These are phyloP conservation scores for Erysiphe pulchra DNA, from an alignment of 2,329 filamentous ascomycete genomes.

Conservation along the genomic window DNA sequence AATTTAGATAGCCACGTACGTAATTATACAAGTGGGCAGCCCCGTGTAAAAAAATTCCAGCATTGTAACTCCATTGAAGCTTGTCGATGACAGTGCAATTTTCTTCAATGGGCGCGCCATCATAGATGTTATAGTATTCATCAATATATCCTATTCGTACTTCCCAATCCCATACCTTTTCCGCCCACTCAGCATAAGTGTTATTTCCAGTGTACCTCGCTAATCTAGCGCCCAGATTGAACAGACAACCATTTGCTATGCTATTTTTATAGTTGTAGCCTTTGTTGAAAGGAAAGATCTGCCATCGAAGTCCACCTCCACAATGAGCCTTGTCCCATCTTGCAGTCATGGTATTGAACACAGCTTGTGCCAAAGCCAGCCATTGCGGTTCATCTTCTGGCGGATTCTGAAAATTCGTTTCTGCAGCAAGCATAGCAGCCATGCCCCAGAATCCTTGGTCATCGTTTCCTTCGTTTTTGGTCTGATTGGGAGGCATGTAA, in stretches of 20 bases:
- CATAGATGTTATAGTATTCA: constrained; percentile 30
- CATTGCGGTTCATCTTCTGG: constrained; percentile 30
- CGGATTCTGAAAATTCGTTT: constrained; percentile 35
- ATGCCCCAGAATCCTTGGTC: constrained; percentile 54
- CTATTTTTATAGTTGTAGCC: constrained; percentile 59
- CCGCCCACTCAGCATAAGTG: constrained; percentile 56
- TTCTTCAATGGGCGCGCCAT: constrained; percentile 27
- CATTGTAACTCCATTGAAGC: constrained; percentile 44
- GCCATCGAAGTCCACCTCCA: constrained; percentile 55
- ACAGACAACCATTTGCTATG: constrained; percentile 34
- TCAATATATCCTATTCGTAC: constrained; percentile 29
- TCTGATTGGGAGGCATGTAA: constrained; percentile 54
- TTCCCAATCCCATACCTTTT: constrained; percentile 47
- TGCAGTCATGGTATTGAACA: constrained; percentile 51
- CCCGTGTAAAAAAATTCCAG: constrained; percentile 40
- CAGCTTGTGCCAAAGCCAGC: constrained; percentile 47
- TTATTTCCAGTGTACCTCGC: constrained; percentile 54
- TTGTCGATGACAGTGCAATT: constrained; percentile 31
- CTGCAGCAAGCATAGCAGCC: constrained; percentile 41
- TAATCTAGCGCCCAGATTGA: constrained; percentile 36
- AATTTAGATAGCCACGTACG: constrained; percentile 13
- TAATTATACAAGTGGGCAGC: constrained; percentile 44
- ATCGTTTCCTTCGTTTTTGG: constrained; percentile 42
- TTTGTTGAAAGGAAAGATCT: constrained; percentile 59
- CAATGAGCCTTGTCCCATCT: constrained; percentile 47